Evolutionary conservation across 495 filamentous ascomycete species (phyloP).

Genomic region (Penicillium longicatenatum): DNA sequence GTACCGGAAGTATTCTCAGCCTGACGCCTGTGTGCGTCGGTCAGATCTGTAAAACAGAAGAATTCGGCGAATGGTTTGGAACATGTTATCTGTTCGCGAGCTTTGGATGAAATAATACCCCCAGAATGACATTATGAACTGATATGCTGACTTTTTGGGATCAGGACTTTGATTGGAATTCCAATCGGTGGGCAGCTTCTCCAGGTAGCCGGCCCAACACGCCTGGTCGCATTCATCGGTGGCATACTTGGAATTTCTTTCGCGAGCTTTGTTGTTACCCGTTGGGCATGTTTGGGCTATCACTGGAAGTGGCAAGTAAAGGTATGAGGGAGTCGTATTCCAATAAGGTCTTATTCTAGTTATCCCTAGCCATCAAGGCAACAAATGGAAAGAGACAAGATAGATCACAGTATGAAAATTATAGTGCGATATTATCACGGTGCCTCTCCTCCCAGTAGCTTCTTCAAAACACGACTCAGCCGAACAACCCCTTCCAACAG

Average conservation of each 20-base stretch:
- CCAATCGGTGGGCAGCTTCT: conserved; percentile 12
- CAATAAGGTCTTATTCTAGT: too few species aligned
- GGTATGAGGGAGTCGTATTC: conserved; percentile 5
- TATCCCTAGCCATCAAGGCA: too few species aligned
- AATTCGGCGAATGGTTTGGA: conserved; percentile 65
- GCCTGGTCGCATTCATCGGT: conserved; percentile 10
- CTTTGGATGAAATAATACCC: conserved; percentile 40
- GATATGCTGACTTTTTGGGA: neutral
- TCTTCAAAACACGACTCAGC: too few species aligned
- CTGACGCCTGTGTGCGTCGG: conserved; percentile 62
- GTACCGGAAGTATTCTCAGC: conserved; percentile 59
- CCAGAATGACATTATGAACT: too few species aligned
- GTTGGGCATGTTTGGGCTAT: conserved; percentile 14
- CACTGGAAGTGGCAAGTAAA: conserved; percentile 11
- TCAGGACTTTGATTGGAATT: conserved; percentile 12
- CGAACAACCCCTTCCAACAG: too few species aligned
- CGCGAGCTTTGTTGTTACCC: conserved; percentile 6
- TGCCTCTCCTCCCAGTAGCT: too few species aligned
- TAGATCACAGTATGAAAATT: too few species aligned
- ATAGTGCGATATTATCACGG: too few species aligned
- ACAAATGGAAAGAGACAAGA: too few species aligned
- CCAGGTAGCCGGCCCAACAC: conserved; percentile 11
- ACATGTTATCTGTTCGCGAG: conserved; percentile 62
- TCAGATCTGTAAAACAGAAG: conserved; percentile 56
- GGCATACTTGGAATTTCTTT: conserved; percentile 5